Percentiles rank a stretch among this genome's conserved stretches.
Evolutionary conservation across 306 rosid species (phyloP).

Genomic region (Cajanus cajan): DNA sequence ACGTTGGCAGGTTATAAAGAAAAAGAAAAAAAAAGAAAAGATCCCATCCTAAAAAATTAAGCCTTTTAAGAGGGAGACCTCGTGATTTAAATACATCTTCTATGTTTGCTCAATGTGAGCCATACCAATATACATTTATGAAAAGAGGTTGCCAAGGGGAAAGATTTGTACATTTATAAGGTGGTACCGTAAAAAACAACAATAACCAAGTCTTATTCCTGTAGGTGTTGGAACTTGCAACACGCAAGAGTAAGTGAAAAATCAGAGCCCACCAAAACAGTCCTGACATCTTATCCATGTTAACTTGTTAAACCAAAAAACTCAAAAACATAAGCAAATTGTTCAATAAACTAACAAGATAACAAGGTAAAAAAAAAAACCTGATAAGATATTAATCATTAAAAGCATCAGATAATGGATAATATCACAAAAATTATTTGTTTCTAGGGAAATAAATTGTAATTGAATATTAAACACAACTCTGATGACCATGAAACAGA

Average conservation of each 20-base stretch:
- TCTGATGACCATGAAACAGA: slow-evolving; percentile 8
- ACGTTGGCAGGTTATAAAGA: not conserved
- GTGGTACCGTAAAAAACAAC: not conserved
- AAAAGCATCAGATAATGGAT: not conserved
- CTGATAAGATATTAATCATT: not conserved
- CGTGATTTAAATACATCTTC: not conserved
- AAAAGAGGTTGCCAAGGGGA: not conserved
- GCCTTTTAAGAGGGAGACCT: not conserved
- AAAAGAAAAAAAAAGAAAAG: not conserved
- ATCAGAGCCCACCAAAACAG: not conserved
- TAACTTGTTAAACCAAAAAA: not conserved
- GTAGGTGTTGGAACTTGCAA: not conserved
- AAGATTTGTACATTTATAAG: not conserved
- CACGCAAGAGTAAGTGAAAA: not conserved
- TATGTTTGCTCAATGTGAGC: not conserved
- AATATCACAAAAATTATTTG: not conserved
- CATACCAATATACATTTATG: not conserved
- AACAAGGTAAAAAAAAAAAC: not conserved
- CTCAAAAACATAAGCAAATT: not conserved
- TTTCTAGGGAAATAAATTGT: not conserved
- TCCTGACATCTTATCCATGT: not conserved
- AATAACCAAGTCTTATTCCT: not conserved
- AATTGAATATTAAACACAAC: not conserved
- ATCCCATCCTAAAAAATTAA: not conserved
- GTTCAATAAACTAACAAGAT: not conserved